phyloP scores from a whole-genome alignment of 805 yeast genomes.

The Candida ponderosae region DNA sequence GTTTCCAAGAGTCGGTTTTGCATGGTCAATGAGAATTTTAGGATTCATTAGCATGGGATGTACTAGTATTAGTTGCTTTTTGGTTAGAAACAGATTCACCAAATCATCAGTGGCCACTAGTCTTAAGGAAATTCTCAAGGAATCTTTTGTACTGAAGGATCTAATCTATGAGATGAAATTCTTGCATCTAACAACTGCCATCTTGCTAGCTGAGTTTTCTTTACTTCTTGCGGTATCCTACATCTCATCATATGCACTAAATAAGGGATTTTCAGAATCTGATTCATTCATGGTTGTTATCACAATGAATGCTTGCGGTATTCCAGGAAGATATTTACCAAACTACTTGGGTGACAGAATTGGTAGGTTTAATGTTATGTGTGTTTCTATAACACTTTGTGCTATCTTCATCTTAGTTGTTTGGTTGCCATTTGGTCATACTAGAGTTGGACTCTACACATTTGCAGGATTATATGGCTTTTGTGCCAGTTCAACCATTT shows the following conservation, averaged over 20 bases:
- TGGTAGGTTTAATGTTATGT: constrained; percentile 53
- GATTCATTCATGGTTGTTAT: constrained; percentile 29
- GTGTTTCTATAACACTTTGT: constrained; percentile 34
- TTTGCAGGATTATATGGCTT: constrained; percentile 51
- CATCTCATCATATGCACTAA: constrained; percentile 48
- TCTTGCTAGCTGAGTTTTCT: constrained; percentile 36
- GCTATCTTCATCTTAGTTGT: constrained; percentile 38
- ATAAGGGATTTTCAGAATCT: constrained; percentile 36
- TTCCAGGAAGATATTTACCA: constrained; percentile 46
- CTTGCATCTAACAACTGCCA: constrained; percentile 25
- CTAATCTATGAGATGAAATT: constrained; percentile 29
- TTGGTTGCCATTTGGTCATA: constrained; percentile 56
- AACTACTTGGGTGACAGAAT: constrained; percentile 43
- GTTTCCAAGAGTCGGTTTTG: constrained; percentile 40
- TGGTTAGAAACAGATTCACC: constrained; percentile 26
- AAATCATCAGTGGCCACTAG: background rate
- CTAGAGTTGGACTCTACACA: constrained; percentile 33
- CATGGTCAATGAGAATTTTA: constrained; percentile 50
- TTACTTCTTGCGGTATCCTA: constrained; percentile 45
- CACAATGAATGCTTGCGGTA: constrained; percentile 32
- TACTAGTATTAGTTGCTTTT: constrained; percentile 19
- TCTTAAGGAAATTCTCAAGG: background rate
- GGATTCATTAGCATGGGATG: constrained; percentile 21
- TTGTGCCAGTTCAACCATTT: constrained; percentile 49
- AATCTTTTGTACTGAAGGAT: background rate